A percentile compares a stretch with the other conserved stretches of the same genome.
phyloP scores from a whole-genome alignment of 2,329 filamentous ascomycete species.

The Teratosphaeria nubilosa region DNA sequence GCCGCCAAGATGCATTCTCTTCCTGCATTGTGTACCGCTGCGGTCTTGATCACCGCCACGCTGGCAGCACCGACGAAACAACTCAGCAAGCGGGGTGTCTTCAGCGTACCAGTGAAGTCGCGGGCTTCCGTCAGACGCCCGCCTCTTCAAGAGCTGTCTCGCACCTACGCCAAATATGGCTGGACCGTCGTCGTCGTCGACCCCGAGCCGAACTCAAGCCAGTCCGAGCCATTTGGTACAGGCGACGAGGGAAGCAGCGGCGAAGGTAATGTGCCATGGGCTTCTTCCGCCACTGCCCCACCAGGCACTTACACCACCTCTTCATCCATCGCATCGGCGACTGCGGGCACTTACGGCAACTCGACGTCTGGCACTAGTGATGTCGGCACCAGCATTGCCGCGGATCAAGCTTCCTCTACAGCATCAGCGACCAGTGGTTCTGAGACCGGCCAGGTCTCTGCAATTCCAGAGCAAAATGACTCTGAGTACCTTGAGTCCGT shows the following conservation, averaged over 20 bases:
- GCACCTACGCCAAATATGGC: constrained; percentile 59
- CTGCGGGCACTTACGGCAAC: background rate
- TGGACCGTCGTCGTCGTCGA: constrained; percentile 15
- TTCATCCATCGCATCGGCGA: background rate
- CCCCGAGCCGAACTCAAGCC: background rate
- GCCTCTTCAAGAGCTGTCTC: constrained; percentile 53
- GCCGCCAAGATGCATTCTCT: constrained; percentile 2
- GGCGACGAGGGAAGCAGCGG: constrained; percentile 3
- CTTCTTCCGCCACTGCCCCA: background rate
- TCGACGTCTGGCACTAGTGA: background rate
- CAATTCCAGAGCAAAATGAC: constrained; percentile 55
- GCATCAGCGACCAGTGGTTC: constrained; percentile 7
- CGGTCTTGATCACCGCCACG: constrained; percentile 39
- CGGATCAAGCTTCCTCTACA: constrained; percentile 5
- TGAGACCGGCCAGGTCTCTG: constrained; percentile 41
- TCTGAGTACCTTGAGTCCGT: constrained; percentile 61
- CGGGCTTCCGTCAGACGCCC: constrained; percentile 44
- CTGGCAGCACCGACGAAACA: constrained; percentile 35
- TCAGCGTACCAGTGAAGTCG: constrained; percentile 42
- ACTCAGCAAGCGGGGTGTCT: constrained; percentile 44
- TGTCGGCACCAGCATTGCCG: constrained; percentile 4
- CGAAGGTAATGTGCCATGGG: constrained; percentile 2
- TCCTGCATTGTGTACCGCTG: constrained; percentile 29
- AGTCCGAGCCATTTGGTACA: constrained; percentile 1
- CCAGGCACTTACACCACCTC: background rate